Percentiles rank a stretch among this genome's conserved stretches.
phyloP scores from a whole-genome alignment of 176 grass and related monocot species.

The Avena sativa region DNA sequence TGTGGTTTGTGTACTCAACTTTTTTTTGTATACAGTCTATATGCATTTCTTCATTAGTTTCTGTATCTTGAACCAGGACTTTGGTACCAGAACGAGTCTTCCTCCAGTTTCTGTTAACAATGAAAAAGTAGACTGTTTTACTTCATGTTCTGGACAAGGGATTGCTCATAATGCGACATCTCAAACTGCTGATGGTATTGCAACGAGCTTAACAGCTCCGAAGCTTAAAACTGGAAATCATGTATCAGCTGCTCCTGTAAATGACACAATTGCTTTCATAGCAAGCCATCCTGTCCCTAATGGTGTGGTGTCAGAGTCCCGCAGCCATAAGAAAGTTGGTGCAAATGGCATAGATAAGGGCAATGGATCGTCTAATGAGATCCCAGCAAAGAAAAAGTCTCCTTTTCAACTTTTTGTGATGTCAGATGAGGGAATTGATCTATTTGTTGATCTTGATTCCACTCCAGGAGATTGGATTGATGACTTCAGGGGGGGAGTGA shows the following conservation, averaged over 20 bases:
- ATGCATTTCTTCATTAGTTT: conserved; percentile 39
- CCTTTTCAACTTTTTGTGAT: conserved; percentile 74
- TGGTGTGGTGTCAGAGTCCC: conserved; percentile 15
- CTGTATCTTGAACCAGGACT: conserved; percentile 52
- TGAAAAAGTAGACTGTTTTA: conserved; percentile 48
- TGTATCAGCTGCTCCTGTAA: conserved; percentile 25
- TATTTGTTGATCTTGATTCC: conserved; percentile 82
- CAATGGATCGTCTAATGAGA: conserved; percentile 43
- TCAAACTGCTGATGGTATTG: conserved; percentile 38
- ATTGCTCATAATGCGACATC: conserved; percentile 42
- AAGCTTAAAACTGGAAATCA: conserved; percentile 46
- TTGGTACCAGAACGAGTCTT: conserved; percentile 34
- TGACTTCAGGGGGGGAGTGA: conserved; percentile 62
- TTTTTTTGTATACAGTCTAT: conserved; percentile 27
- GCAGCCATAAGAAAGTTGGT: conserved; percentile 10
- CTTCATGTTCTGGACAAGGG: conserved; percentile 38
- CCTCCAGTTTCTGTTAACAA: conserved; percentile 48
- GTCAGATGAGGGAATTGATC: conserved; percentile 79
- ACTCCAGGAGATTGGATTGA: conserved; percentile 59
- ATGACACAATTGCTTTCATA: conserved; percentile 33
- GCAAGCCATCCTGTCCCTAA: conserved; percentile 36
- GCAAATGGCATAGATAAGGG: conserved; percentile 44
- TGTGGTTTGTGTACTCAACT: conserved; percentile 5
- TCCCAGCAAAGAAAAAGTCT: conserved; percentile 47
- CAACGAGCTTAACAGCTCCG: conserved; percentile 37